A percentile compares a stretch with the other conserved stretches of the same genome.
phyloP scores from a whole-genome alignment of 1,139 yeast species.

The Blastobotrys malaysiensis region DNA sequence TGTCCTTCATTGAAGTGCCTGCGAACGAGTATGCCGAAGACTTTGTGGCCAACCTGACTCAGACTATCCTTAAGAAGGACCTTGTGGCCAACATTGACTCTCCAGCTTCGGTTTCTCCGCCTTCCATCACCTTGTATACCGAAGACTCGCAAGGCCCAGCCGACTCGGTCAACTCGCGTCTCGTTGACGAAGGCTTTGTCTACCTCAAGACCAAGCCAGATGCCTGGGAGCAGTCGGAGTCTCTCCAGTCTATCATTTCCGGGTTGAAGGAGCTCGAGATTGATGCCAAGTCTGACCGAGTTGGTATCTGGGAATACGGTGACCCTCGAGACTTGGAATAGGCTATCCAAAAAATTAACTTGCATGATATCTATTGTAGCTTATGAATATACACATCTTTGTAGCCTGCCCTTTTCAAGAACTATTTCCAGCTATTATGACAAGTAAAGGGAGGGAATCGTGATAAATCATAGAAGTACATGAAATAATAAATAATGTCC shows the following conservation, averaged over 20 bases:
- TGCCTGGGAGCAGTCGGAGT: constrained; percentile 37
- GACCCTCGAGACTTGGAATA: constrained; percentile 61
- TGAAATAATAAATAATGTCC: background rate
- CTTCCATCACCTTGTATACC: constrained; percentile 54
- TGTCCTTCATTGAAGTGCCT: constrained; percentile 57
- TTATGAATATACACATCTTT: too few relatives aligned
- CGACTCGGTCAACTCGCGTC: constrained; percentile 58
- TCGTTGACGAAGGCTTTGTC: constrained; percentile 63
- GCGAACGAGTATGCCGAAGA: constrained; percentile 57
- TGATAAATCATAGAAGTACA: background rate
- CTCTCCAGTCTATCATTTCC: constrained; percentile 21
- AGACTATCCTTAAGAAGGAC: constrained; percentile 48
- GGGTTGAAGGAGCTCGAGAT: constrained; percentile 40
- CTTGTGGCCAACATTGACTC: constrained; percentile 51
- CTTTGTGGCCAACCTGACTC: constrained; percentile 54
- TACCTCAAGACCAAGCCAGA: constrained; percentile 45
- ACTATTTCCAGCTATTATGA: too few relatives aligned
- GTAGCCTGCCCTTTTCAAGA: too few relatives aligned
- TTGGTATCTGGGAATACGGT: constrained; percentile 81
- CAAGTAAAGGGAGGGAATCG: too few relatives aligned
- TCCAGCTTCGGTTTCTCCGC: constrained; percentile 37
- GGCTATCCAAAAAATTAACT: too few relatives aligned
- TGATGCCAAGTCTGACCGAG: constrained; percentile 49
- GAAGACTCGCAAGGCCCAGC: constrained; percentile 52
- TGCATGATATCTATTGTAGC: background rate